A percentile compares a stretch with the other conserved stretches of the same genome.
phyloP scores from a whole-genome alignment of 192 early-diverging fungal species.

The Phycomyces blakesleeanus region DNA sequence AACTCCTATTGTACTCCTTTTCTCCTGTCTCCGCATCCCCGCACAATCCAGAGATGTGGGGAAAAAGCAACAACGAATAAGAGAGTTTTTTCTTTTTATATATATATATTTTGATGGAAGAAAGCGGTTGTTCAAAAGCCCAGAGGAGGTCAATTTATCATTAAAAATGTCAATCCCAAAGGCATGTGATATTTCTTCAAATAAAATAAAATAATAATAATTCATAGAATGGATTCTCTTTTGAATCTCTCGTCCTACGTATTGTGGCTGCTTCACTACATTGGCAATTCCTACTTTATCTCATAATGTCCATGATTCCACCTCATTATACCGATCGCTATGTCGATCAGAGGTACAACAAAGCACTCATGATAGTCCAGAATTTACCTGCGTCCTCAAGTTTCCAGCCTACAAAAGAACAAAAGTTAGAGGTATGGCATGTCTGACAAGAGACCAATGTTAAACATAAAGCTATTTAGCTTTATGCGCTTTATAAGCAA shows the following conservation, averaged over 20 bases:
- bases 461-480: slow-evolving; percentile 15
- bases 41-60: too few species aligned
- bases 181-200: background rate
- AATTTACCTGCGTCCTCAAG: slow-evolving; percentile 34
- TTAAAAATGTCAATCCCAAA: slow-evolving; percentile 1
- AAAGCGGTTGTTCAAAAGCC: too few species aligned
- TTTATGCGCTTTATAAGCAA: slow-evolving; percentile 52
- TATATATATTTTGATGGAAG: too few species aligned
- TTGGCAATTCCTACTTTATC: background rate
- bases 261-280: slow-evolving; percentile 2
- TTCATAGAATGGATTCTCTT: background rate
- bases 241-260: background rate
- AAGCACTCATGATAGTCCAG: slow-evolving; percentile 34
- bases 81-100: too few species aligned
- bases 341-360: slow-evolving; percentile 31
- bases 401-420: slow-evolving; percentile 39
- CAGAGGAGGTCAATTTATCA: background rate
- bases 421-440: slow-evolving; percentile 30
- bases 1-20: too few species aligned
- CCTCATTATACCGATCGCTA: slow-evolving; percentile 26
- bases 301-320: slow-evolving; percentile 12
- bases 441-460: background rate
- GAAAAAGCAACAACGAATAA: too few species aligned
- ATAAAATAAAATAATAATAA: too few species aligned
- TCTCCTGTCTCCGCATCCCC: too few species aligned